Conservation (phyloP, 805 yeast species). For the Myxozyma geophila region DNA sequence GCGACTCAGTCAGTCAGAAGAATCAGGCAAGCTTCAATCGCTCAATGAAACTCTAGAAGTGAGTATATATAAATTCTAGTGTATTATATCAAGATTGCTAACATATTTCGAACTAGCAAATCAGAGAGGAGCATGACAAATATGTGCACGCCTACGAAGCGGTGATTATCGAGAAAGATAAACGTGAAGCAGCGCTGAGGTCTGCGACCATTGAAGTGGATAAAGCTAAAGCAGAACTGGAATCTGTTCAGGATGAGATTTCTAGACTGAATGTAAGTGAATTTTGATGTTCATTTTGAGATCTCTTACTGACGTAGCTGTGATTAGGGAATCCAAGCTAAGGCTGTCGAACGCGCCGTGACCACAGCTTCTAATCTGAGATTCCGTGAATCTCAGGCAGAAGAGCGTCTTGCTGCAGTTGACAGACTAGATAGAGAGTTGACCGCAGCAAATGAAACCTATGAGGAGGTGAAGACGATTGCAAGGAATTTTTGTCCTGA, state of each 20-base stretch:
- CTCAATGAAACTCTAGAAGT: slow-evolving; percentile 12
- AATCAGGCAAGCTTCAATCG: slow-evolving; percentile 16
- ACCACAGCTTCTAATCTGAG: slow-evolving; percentile 1
- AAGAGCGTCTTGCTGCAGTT: slow-evolving; percentile 11
- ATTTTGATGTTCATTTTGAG: not conserved
- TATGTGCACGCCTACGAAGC: slow-evolving; percentile 13
- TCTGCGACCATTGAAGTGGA: not conserved
- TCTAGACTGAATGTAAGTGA: not conserved
- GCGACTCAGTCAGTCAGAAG: slow-evolving; percentile 12
- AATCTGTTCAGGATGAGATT: slow-evolving; percentile 1
- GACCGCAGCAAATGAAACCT: not conserved
- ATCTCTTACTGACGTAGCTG: not conserved
- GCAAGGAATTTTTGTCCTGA: slow-evolving; percentile 7
- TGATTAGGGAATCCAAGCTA: not conserved
- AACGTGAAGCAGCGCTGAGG: slow-evolving; percentile 10
- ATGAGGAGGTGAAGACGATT: slow-evolving; percentile 8
- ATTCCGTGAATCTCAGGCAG: slow-evolving; percentile 9
- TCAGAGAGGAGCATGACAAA: slow-evolving; percentile 3
- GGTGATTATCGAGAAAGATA: slow-evolving; percentile 20
- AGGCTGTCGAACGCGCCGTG: slow-evolving; percentile 2
- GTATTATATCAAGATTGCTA: not conserved
- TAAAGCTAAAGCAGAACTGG: not conserved
- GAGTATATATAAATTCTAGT: not conserved
- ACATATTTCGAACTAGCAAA: not conserved
- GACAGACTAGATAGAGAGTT: not conserved